Base-by-base conservation (phyloP, 2,329 filamentous ascomycete species). In the Botrytis medusae region DNA sequence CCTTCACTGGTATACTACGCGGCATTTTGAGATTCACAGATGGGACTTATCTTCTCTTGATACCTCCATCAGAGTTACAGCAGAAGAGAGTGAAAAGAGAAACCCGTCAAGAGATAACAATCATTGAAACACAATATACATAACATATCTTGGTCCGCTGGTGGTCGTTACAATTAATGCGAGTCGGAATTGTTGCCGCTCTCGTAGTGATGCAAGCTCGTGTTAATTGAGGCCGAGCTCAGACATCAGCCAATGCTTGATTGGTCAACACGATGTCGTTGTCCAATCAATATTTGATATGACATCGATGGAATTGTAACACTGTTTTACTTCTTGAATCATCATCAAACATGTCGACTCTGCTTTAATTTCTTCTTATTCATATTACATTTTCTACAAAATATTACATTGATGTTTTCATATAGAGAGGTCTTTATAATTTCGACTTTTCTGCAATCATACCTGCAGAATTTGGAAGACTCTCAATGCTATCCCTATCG, bases 401-500 rank as follows among this genome's bases (percentile, higher is more conserved):
- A 25, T 22, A 29, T 63, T n/a, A 63, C 2, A 48, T 61, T 16
- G 16, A 10, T 14, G 2, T 42, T 7, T 51, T 40, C 1, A 22
- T 18, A 22, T n/a, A 20, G 37, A 65, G 5, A 65, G 5, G 63
- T 16, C 25, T 18, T 71, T 34, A 71, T 71, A 77, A 59, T 74
- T 78, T 81, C 14, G 78, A 78, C 72, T 79, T 83, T 64, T 83
- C 80, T 2, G 80, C 79, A 70, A 83, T 81, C 71, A 84, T 79
- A 7, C 80, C 79, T 62, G 84, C 83, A 6, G 81, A 82, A 75
- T 81, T 85, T 0, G 84, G 83, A 46, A 84, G 80, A 29, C 83
- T 84, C 69, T 86, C 83, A 75, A 82, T 73, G 67, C 72, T 73
- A 14, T 81, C 81, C 42, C 82, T 81, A 64, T 86, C 83, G 72